Evolutionary conservation across 805 yeast species (phyloP).

Genomic region (Aciculoconidium aculeatum): DNA sequence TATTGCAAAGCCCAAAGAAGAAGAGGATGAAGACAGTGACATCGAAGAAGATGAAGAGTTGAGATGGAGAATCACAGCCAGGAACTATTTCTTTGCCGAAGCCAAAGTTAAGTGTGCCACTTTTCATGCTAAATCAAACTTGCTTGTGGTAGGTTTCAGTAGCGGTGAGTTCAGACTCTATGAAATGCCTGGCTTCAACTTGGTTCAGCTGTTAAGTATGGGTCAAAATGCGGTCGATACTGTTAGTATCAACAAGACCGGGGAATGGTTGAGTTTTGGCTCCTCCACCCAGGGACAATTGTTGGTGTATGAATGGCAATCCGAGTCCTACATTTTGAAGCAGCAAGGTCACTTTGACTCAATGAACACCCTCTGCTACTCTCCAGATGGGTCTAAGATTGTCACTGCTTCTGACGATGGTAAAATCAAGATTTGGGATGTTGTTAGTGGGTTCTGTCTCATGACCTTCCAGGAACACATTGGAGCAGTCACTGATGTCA

Average conservation of each 20-base stretch:
- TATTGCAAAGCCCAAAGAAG: slow-evolving; percentile 48
- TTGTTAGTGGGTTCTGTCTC: slow-evolving; percentile 84
- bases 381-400: slow-evolving; percentile 90
- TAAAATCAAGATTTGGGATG: slow-evolving; percentile 94
- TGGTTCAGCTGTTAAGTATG: slow-evolving; percentile 84
- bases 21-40: slow-evolving; percentile 35
- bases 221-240: slow-evolving; percentile 87
- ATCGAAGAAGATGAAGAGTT: slow-evolving; percentile 30
- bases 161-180: slow-evolving; percentile 89
- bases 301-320: slow-evolving; percentile 97
- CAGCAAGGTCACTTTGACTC: slow-evolving; percentile 98
- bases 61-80: slow-evolving; percentile 80
- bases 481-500: slow-evolving; percentile 81
- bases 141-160: slow-evolving; percentile 82
- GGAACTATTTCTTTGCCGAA: slow-evolving; percentile 69
- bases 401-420: slow-evolving; percentile 97
- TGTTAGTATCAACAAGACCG: slow-evolving; percentile 71
- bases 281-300: slow-evolving; percentile 88
- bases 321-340: slow-evolving; percentile 88
- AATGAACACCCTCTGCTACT: slow-evolving; percentile 74
- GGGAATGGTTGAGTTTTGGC: slow-evolving; percentile 98
- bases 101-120: slow-evolving; percentile 74
- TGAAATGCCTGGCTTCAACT: slow-evolving; percentile 74
- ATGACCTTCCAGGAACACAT: slow-evolving; percentile 90
- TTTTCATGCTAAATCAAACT: slow-evolving; percentile 66